Evolutionary conservation across 257 asterid genomes (phyloP).

Genomic region (Fraxinus excelsior): DNA sequence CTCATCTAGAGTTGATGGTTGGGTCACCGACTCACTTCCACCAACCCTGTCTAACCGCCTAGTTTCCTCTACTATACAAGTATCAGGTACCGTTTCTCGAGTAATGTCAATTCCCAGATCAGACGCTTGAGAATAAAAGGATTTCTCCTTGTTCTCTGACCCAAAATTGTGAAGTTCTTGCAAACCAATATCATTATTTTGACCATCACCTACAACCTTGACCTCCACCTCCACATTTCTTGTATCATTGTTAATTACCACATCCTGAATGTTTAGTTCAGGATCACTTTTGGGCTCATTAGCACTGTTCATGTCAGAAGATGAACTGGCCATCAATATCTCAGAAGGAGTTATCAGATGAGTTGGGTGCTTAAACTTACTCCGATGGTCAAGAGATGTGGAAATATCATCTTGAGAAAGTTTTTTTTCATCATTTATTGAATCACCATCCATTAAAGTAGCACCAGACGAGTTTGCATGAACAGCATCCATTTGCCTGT

Average conservation of each 20-base stretch:
- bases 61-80: conserved; percentile 54
- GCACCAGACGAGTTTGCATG: conserved; percentile 59
- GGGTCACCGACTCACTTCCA: conserved; percentile 46
- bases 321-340: conserved; percentile 78
- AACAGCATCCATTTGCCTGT: conserved; percentile 58
- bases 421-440: conserved; percentile 52
- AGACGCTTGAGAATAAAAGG: conserved; percentile 86
- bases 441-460: conserved; percentile 56
- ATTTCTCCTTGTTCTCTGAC: conserved; percentile 68
- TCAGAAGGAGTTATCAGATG: conserved; percentile 97
- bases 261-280: conserved; percentile 70
- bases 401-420: conserved; percentile 62
- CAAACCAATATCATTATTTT: conserved; percentile 52
- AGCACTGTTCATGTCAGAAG: conserved; percentile 53
- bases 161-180: conserved; percentile 56
- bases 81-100: conserved; percentile 70
- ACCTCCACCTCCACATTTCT: conserved; percentile 74
- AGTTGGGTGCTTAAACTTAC: conserved; percentile 92
- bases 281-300: conserved; percentile 59
- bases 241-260: conserved; percentile 51
- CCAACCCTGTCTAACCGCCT: conserved; percentile 53
- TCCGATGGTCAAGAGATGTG: conserved; percentile 48
- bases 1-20: conserved; percentile 53
- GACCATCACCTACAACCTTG: conserved; percentile 74
- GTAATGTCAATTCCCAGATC: conserved; percentile 83